These are phyloP conservation scores for Coprinopsis cinerea DNA, from an alignment of 768 basidiomycete species.

Conservation along the genomic window DNA sequence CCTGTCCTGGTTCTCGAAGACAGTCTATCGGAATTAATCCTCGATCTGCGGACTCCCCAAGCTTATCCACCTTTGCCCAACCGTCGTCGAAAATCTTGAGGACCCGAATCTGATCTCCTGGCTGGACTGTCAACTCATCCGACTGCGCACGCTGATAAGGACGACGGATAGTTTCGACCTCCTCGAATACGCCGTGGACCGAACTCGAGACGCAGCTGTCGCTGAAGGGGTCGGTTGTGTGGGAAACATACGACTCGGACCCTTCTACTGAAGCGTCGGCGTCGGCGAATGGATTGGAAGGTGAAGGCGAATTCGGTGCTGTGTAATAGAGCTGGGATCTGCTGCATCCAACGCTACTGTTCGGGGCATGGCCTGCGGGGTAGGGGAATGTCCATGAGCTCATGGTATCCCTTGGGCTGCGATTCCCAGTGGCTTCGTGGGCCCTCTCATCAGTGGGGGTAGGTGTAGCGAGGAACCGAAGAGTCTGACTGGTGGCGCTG, in stretches of 20 bases:
- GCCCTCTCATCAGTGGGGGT: constrained; percentile 11
- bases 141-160: constrained; percentile 50
- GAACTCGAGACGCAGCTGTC: constrained; percentile 7
- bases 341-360: background rate
- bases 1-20: constrained; percentile 28
- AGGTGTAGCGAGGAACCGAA: constrained; percentile 35
- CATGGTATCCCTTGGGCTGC: background rate
- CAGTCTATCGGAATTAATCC: constrained; percentile 73
- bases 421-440: constrained; percentile 20
- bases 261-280: constrained; percentile 20
- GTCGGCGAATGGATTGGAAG: background rate
- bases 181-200: constrained; percentile 25
- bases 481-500: constrained; percentile 31
- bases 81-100: constrained; percentile 60
- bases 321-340: background rate
- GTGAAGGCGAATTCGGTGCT: background rate
- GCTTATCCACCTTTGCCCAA: constrained; percentile 58
- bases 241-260: constrained; percentile 1
- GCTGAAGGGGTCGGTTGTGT: constrained; percentile 10
- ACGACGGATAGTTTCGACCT: constrained; percentile 44
- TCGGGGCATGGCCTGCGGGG: too few relatives aligned
- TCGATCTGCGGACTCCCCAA: constrained; percentile 13
- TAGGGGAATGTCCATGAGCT: background rate
- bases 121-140: constrained; percentile 53
- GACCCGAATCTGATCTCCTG: constrained; percentile 49